Base-by-base conservation (phyloP, 495 filamentous ascomycete species). In the Podospora didyma region DNA sequence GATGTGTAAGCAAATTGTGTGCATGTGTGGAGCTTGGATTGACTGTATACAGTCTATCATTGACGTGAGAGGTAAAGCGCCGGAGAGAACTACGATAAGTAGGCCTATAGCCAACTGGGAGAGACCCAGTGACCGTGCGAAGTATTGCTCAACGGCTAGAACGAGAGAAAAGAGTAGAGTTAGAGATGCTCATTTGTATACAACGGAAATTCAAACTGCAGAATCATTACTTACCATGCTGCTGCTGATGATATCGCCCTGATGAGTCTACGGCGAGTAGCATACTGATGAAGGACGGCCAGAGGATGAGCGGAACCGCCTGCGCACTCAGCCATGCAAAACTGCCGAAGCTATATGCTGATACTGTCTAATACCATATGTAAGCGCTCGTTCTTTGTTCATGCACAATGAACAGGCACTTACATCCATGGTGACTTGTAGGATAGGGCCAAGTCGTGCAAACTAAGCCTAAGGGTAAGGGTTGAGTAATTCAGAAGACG, bases 1-100 rank as follows among this genome's bases (percentile, higher is more conserved):
- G 20, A 28, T 4, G 10, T 3, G 37, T 45, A 48, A 12, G 47
- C 49, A 46, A 24, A 53, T 7, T 16, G 16, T 16, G 16, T 37
- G 9, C 9, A 7, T 10, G 9, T 37, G 34, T 37, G 34, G 16
- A 37, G 34, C 16, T 16, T 37, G 34, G 9, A 7, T 10, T 37
- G 4, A 16, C 34, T 49, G 12, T 31, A 16, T 59, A 71, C 69
- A 26, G 7, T 67, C 64, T 12, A 41, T 34, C 0, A 72, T 60
- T 16, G 83, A 77, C 2, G 79, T 81, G 17, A 95, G 70, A 0
- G 90, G 91, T n/a, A 96, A 78, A 5, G 81, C 81, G 52, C 90
- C 91, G 0, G 88, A 87, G 2, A 93, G 73, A 53, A 92, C 79
- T 34, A 91, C 70, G 6, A 79, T 79, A 34, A 93, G 68, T 11